These are phyloP conservation scores for Chytriomyces sp. DNA, from an alignment of 192 early-diverging fungal genomes.

Conservation along the genomic window DNA sequence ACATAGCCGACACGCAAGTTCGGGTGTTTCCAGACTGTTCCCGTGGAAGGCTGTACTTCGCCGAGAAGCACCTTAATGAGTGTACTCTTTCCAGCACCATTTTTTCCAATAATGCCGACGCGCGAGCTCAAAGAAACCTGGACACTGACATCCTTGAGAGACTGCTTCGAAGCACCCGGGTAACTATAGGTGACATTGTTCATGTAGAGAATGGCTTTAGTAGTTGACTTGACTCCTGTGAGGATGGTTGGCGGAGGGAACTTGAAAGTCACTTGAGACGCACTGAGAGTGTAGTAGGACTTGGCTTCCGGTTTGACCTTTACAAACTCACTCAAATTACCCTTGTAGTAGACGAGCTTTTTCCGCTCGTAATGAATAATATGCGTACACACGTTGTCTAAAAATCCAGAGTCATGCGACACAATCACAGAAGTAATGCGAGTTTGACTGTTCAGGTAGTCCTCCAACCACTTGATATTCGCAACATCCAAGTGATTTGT, in stretches of 20 bases:
- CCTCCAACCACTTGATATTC: slow-evolving; percentile 76
- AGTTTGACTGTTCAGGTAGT: slow-evolving; percentile 68
- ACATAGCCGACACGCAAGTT: slow-evolving; percentile 84
- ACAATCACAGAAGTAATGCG: slow-evolving; percentile 74
- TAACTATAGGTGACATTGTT: slow-evolving; percentile 70
- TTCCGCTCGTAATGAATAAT: slow-evolving; percentile 78
- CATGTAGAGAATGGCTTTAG: slow-evolving; percentile 79
- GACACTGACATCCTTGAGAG: slow-evolving; percentile 64
- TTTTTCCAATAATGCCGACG: slow-evolving; percentile 77
- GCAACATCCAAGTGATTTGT: slow-evolving; percentile 84
- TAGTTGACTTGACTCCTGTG: slow-evolving; percentile 72
- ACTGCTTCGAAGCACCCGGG: slow-evolving; percentile 64
- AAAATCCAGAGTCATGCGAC: slow-evolving; percentile 80
- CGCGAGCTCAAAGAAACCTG: slow-evolving; percentile 73
- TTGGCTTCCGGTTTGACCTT: slow-evolving; percentile 71
- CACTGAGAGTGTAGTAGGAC: slow-evolving; percentile 73
- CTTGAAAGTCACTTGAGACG: slow-evolving; percentile 69
- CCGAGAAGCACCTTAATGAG: slow-evolving; percentile 73
- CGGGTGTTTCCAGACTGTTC: slow-evolving; percentile 79
- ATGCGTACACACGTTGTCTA: slow-evolving; percentile 79
- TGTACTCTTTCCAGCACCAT: slow-evolving; percentile 55
- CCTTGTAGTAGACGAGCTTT: slow-evolving; percentile 78
- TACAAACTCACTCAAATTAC: slow-evolving; percentile 80
- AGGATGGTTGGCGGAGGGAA: slow-evolving; percentile 78
- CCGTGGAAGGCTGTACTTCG: slow-evolving; percentile 70